These are phyloP conservation scores for Lipomyces spencermartinsiae DNA, from an alignment of 805 yeast genomes.

Conservation along the genomic window DNA sequence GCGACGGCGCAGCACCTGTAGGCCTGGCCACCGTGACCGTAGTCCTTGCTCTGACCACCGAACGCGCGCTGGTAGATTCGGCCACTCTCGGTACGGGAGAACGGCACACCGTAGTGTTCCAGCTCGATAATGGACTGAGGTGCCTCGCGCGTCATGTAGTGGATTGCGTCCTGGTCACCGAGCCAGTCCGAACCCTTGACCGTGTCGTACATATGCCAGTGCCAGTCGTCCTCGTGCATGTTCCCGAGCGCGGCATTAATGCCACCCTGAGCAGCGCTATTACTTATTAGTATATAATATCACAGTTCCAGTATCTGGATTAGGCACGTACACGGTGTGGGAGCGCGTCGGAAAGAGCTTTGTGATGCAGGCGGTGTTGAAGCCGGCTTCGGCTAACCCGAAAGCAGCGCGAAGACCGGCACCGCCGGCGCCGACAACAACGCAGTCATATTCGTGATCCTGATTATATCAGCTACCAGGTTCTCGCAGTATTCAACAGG, in stretches of 20 bases:
- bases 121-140: constrained; percentile 93
- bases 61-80: constrained; percentile 98
- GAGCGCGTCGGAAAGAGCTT: constrained; percentile 98
- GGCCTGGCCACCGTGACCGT: constrained; percentile 98
- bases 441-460: constrained; percentile 98
- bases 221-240: constrained; percentile 99
- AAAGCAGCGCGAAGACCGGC: constrained; percentile 99
- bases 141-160: constrained; percentile 98
- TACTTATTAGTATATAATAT: neutral
- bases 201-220: constrained; percentile 99
- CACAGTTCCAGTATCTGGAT: neutral
- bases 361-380: constrained; percentile 95
- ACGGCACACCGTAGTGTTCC: constrained; percentile 98
- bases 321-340: constrained; percentile 69
- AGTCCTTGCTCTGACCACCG: constrained; percentile 96
- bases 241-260: constrained; percentile 98
- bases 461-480: neutral
- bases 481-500: neutral
- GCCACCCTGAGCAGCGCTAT: constrained; percentile 95
- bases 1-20: constrained; percentile 99
- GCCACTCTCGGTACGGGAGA: constrained; percentile 96
- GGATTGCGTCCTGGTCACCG: constrained; percentile 99
- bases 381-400: constrained; percentile 96
- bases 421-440: constrained; percentile 99
- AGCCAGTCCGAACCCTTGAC: constrained; percentile 99